Evolutionary conservation across 2,329 filamentous ascomycete species (phyloP).

Genomic region (Talaromyces marneffei): DNA sequence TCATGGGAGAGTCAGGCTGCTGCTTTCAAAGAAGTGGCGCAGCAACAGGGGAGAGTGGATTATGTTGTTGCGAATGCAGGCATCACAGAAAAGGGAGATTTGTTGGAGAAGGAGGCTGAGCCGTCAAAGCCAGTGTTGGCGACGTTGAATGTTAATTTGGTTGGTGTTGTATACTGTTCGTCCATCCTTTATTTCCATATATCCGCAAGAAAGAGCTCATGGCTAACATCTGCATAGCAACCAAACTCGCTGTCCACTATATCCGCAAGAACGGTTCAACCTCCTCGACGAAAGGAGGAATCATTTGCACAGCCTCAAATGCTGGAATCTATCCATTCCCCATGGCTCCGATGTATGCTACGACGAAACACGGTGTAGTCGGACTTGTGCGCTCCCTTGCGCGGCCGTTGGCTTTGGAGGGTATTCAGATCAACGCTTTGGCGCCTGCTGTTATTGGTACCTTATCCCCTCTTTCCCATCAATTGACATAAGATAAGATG

Average conservation of each 20-base stretch:
- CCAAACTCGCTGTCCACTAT: slow-evolving; percentile 25
- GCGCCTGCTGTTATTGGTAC: slow-evolving; percentile 48
- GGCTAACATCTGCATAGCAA: background rate
- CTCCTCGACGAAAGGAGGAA: slow-evolving; percentile 39
- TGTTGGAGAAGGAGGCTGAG: background rate
- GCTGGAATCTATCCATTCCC: slow-evolving; percentile 50
- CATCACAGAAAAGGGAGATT: background rate
- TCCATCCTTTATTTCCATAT: too few species aligned
- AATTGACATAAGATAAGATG: background rate
- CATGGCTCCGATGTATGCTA: slow-evolving; percentile 46
- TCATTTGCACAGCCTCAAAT: slow-evolving; percentile 51
- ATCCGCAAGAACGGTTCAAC: slow-evolving; percentile 27
- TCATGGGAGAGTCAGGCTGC: slow-evolving; percentile 32
- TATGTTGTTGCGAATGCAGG: background rate
- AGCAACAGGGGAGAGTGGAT: slow-evolving; percentile 32
- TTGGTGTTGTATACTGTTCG: background rate
- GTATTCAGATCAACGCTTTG: slow-evolving; percentile 49
- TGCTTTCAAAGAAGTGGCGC: slow-evolving; percentile 31
- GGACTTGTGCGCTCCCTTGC: slow-evolving; percentile 47
- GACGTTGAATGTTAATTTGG: background rate
- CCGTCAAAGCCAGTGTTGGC: background rate
- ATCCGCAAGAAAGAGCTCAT: too few species aligned
- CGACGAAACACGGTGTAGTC: slow-evolving; percentile 46
- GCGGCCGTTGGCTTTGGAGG: slow-evolving; percentile 31
- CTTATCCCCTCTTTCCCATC: slow-evolving; percentile 12